Evolutionary conservation across 345 rosid species (phyloP).

Genomic region (Ceriops decandra): DNA sequence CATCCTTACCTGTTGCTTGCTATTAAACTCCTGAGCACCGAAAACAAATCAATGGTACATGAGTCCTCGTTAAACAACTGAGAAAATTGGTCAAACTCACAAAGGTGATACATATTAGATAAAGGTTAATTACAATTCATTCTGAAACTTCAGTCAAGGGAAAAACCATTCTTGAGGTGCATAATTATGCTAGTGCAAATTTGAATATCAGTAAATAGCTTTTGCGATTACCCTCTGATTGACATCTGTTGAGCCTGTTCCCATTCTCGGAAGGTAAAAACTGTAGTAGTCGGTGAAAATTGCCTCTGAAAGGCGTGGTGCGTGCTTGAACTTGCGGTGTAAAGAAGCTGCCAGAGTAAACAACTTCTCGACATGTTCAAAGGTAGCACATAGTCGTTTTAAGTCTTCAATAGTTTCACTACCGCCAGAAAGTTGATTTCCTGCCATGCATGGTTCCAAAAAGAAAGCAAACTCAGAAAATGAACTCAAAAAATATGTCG

Average conservation of each 20-base stretch:
- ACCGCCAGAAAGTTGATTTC: conserved; percentile 41
- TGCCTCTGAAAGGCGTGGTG: conserved; percentile 66
- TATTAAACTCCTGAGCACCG: conserved; percentile 54
- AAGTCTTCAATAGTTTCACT: conserved; percentile 60
- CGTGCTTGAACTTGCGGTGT: conserved; percentile 70
- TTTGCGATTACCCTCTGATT: conserved; percentile 37
- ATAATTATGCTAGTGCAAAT: background rate
- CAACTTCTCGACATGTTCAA: conserved; percentile 78
- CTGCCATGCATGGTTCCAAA: conserved; percentile 35
- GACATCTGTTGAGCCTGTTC: conserved; percentile 39
- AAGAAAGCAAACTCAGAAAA: background rate
- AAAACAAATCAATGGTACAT: conserved; percentile 8
- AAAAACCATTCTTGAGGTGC: background rate
- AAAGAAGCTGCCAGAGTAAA: conserved; percentile 77
- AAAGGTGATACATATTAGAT: background rate
- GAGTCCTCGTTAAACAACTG: background rate
- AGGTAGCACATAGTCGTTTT: conserved; percentile 52
- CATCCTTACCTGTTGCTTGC: conserved; percentile 47
- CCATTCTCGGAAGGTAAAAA: conserved; percentile 60
- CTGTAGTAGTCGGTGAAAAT: conserved; percentile 63
- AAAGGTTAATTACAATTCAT: background rate
- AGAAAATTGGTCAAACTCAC: too few relatives aligned
- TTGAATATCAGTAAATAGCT: background rate
- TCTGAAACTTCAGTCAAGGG: background rate
- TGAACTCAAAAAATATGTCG: background rate